Percentiles rank a stretch among this genome's conserved stretches.
phyloP scores from a whole-genome alignment of 805 yeast species.

The Wickerhamomyces bisporus region DNA sequence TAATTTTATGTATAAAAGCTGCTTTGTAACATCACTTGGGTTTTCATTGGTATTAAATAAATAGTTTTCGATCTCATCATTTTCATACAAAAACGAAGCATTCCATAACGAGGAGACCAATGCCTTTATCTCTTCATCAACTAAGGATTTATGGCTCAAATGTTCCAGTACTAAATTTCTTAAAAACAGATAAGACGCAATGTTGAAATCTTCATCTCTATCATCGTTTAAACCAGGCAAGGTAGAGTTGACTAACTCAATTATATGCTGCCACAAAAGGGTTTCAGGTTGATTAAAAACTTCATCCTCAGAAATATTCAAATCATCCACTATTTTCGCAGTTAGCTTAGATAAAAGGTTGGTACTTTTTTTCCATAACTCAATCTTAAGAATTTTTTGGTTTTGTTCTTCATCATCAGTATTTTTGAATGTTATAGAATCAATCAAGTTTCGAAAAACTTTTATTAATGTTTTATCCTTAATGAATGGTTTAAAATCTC shows the following conservation, averaged over 20 bases:
- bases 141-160: slow-evolving; percentile 27
- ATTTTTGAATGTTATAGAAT: slow-evolving; percentile 43
- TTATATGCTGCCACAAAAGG: slow-evolving; percentile 14
- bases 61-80: slow-evolving; percentile 47
- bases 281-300: too few relatives aligned
- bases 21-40: slow-evolving; percentile 32
- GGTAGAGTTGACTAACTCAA: slow-evolving; percentile 37
- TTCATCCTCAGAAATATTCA: slow-evolving; percentile 9
- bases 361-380: slow-evolving; percentile 54
- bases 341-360: slow-evolving; percentile 34
- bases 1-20: slow-evolving; percentile 37
- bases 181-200: slow-evolving; percentile 37
- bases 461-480: slow-evolving; percentile 41
- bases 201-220: slow-evolving; percentile 40
- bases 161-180: slow-evolving; percentile 37
- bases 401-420: slow-evolving; percentile 22
- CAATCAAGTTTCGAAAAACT: slow-evolving; percentile 45
- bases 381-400: slow-evolving; percentile 14
- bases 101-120: slow-evolving; percentile 49
- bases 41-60: slow-evolving; percentile 24
- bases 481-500: slow-evolving; percentile 32
- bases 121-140: slow-evolving; percentile 31
- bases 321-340: slow-evolving; percentile 21
- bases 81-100: slow-evolving; percentile 54
- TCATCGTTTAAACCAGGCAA: slow-evolving; percentile 28